A percentile compares a stretch with the other conserved stretches of the same genome.
These are phyloP conservation scores for Cytospora paraplurivora DNA, from an alignment of 2,329 filamentous ascomycete species.

Conservation along the genomic window DNA sequence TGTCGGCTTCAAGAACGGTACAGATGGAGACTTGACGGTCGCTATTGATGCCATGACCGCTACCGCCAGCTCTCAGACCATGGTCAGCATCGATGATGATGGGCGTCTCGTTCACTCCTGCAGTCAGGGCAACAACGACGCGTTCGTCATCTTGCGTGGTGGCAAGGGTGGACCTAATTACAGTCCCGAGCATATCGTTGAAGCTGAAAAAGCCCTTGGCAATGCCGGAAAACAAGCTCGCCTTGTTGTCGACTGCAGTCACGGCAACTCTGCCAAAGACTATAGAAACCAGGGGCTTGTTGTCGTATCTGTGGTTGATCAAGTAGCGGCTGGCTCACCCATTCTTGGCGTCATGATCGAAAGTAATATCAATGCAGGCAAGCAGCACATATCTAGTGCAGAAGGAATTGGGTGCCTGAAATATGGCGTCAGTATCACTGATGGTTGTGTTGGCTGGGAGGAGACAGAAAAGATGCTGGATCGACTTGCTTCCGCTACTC, in stretches of 20 bases:
- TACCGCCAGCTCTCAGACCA: slow-evolving; percentile 89
- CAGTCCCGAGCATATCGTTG: slow-evolving; percentile 79
- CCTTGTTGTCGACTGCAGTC: slow-evolving; percentile 97
- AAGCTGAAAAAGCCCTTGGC: slow-evolving; percentile 76
- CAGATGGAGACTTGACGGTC: slow-evolving; percentile 84
- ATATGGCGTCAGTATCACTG: slow-evolving; percentile 94
- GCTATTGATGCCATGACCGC: slow-evolving; percentile 95
- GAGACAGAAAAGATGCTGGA: slow-evolving; percentile 81
- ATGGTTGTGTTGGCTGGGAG: slow-evolving; percentile 94
- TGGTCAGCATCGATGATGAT: slow-evolving; percentile 95
- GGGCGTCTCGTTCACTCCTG: slow-evolving; percentile 93
- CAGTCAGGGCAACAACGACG: slow-evolving; percentile 92
- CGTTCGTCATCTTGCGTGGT: slow-evolving; percentile 92
- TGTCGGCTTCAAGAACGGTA: slow-evolving; percentile 99
- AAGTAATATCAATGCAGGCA: slow-evolving; percentile 91
- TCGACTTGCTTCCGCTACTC: too few relatives aligned
- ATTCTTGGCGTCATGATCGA: slow-evolving; percentile 99
- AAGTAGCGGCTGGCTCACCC: slow-evolving; percentile 80
- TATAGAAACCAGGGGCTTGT: slow-evolving; percentile 98
- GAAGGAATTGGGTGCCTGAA: slow-evolving; percentile 83
- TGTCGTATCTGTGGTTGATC: slow-evolving; percentile 75
- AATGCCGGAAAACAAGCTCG: slow-evolving; percentile 73
- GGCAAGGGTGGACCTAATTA: slow-evolving; percentile 94
- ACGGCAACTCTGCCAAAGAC: slow-evolving; percentile 94
- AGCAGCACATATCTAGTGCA: slow-evolving; percentile 41